These are phyloP conservation scores for Candida sojae DNA, from an alignment of 1,139 yeast genomes.

Conservation along the genomic window DNA sequence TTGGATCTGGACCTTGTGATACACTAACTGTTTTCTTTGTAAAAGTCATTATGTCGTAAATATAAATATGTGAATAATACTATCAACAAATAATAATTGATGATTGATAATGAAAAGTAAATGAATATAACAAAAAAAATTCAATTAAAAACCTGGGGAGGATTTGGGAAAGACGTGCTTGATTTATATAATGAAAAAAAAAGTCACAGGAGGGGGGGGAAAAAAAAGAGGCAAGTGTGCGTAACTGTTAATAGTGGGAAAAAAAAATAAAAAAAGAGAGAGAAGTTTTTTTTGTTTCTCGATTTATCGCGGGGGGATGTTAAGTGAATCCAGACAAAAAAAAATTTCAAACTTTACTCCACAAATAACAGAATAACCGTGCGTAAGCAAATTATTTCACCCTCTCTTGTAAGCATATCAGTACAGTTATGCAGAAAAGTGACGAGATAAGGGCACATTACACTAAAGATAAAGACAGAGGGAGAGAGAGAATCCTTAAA, in stretches of 20 bases:
- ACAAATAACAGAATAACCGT: not conserved
- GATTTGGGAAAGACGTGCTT: constrained; percentile 7
- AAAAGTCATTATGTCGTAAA: constrained; percentile 12
- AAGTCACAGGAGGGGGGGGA: constrained; percentile 2
- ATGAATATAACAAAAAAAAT: constrained; percentile 5
- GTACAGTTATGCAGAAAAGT: too few species aligned
- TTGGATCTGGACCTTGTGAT: constrained; percentile 37
- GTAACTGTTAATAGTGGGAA: not conserved
- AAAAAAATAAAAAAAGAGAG: not conserved
- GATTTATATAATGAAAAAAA: constrained; percentile 8
- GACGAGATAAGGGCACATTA: too few species aligned
- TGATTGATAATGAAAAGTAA: not conserved
- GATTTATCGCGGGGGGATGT: not conserved
- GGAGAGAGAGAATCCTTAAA: too few species aligned
- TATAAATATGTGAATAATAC: constrained; percentile 2
- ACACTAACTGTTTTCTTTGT: constrained; percentile 15
- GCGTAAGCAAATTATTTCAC: not conserved
- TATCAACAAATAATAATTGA: not conserved
- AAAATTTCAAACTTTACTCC: not conserved
- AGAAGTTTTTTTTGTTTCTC: not conserved
- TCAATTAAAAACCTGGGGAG: constrained; percentile 7
- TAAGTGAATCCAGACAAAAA: not conserved
- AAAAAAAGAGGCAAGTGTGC: not conserved
- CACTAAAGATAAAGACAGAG: too few species aligned
- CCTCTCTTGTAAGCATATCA: too few species aligned